Base-by-base conservation (phyloP, 129 eudicot genomes). In the Artemisia argyi region DNA sequence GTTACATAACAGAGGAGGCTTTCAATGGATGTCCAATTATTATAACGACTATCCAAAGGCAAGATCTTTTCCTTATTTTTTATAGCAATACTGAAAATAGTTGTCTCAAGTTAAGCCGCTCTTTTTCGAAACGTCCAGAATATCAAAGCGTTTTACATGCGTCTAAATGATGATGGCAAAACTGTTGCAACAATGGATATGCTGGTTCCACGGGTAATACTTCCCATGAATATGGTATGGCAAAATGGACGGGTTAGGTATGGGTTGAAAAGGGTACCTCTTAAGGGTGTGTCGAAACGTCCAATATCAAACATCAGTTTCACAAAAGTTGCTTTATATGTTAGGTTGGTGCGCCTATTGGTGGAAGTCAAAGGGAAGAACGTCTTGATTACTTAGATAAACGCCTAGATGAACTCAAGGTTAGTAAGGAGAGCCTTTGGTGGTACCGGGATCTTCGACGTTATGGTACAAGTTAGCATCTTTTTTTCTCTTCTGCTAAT, bases 301-400 rank as follows among this genome's bases (percentile, higher is more conserved):
- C 64, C 39, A 9, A 11, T 59, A 6, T 59, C 26, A 22, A 22
- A 24, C 2, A 24, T 59, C 35, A 20, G 5, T 57, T 57, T 57
- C 12, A 20, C 42, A 32, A 32, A 32, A 24, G 16, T 66, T 2
- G 3, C 76, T 14, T 69, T 54, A 35, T 51, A 54, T 79, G 66
- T 19, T 80, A 94, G 98, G 81, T 94, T 80, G 99, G 99, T n/a
- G 99, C 88, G 80, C 99, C 88, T 53, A 90, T 95, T 78, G 99
- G 99, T 76, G 99, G 99, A 83, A 95, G 99, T 82, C 99, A 95
- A 85, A 90, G 99, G 84, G 99, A 95, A 83, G 99, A 95, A 63
- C 97, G 99, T 26, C 94, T 95, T 57, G 91, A 86, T 5, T 79
- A 57, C 60, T 65, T 95, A 61, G 97, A 95, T 72, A 73, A 82